Base-by-base conservation (phyloP, 192 early-diverging fungal genomes). In the Jimgerdemannia lactiflua region DNA sequence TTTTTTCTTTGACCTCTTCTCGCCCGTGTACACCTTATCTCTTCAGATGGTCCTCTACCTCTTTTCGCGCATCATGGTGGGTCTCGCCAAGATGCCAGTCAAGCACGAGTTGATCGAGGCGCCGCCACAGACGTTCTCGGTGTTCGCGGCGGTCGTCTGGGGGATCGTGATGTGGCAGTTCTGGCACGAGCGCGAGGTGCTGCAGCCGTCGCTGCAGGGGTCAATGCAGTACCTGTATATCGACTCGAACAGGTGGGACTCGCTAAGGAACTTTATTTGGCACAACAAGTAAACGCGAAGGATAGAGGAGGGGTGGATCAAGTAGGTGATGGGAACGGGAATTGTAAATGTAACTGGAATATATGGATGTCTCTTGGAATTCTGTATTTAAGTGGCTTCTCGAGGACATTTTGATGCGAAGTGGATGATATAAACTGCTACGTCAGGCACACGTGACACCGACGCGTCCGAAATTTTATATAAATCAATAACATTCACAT, bases 141-240 rank as follows among this genome's bases (percentile, higher is more conserved):
- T 97, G 18, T 99, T 99, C 86, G 95, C 96, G n/a, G 95, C 96
- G 8, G 71, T 97, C 9, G 87, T 92, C 41, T 99, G 97, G 97
- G 97, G 96, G 4, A 84, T 90, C 40, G 96, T 98, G 42, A 97
- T 99, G 97, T 96, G 93, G 89, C 86, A 96, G 70, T 99, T 99
- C 90, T 85, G 91, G 69, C 88, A 96, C 71, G 91, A 99, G 82
- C 90, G 91, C 68, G 91, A 95, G 71, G 88, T 91, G 8, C 88
- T 99, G 66, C 96, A 98, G 82, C 89, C 93, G 29, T 96, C 95
- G n/a, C 87, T 99, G 43, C 92, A 93, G 83, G 88, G 92, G 59
- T 97, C 95, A 29, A 99, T 99, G 97, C 91, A 93, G 71, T 98
- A 98, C 74, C 85, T 98, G 39, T 98, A 98, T 83, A 88, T 91